Evolutionary conservation across 371 early-diverging fungal species (phyloP), one percentile per base, ranked within the genome.

Genomic region (Mortierella sp.): DNA sequence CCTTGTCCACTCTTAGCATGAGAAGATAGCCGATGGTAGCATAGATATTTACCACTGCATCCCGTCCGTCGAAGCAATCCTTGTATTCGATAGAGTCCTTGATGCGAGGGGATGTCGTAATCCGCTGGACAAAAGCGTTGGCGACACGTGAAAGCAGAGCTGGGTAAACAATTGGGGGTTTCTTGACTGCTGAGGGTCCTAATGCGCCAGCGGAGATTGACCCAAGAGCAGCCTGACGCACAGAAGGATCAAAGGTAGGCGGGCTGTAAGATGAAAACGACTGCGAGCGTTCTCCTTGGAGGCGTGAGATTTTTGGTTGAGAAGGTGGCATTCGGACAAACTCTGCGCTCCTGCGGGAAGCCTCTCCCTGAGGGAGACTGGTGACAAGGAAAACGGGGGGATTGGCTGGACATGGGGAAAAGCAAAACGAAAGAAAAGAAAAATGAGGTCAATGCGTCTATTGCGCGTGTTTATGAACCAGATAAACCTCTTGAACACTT

Each of bases 91-190:
- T 89, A 14, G 91, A 90, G 72, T 97, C 95, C 74, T 95, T 95
- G 47, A 88, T 87, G 52, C 93, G 92, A 5, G 92, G 64, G 16
- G 76, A 78, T 50, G 81, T 80, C 34, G 77, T 73, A 19, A 89
- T 85, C 9, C 89, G 79, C 39, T 89, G 89, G 29, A 89, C 88
- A 78, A 97, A 95, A 2, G 92, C 91, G n/a, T 87, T 86, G 4
- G 96, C 94, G 19, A 96, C 94, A 52, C 93, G 88, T 6, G 95
- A 95, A 14, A 97, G 90, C 75, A 97, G 85, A 4, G 97, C 96
- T 6, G 96, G 95, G 66, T 96, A 93, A 48, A 95, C 89, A 55
- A 87, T 85, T 31, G 89, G 87, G 2, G 82, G 77, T 29, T 77
- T 82, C 48, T 68, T 82, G 52, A 74, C 78, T 16, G 52, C 61